These are phyloP conservation scores for Fusarium hostae DNA, from an alignment of 2,329 filamentous ascomycete species.

Conservation along the genomic window DNA sequence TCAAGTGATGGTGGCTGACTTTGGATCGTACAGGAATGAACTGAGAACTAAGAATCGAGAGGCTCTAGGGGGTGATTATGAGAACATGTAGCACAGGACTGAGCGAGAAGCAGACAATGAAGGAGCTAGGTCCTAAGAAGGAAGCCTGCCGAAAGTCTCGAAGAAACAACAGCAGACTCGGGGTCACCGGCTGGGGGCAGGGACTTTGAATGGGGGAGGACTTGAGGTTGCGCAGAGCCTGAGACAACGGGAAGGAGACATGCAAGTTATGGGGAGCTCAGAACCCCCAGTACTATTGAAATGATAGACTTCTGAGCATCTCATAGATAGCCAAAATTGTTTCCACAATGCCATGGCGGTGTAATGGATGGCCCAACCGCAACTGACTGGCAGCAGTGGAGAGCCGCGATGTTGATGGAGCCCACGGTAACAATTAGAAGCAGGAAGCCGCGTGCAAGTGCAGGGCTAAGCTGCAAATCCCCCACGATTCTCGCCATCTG, in stretches of 20 bases:
- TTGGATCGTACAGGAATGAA: conserved; percentile 45
- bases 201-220: conserved; percentile 44
- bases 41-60: conserved; percentile 35
- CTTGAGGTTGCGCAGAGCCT: conserved; percentile 55
- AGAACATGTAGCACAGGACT: conserved; percentile 42
- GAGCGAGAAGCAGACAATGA: conserved; percentile 27
- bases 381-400: conserved; percentile 26
- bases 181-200: conserved; percentile 44
- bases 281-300: conserved; percentile 45
- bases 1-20: conserved; percentile 43
- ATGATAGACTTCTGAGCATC: conserved; percentile 27
- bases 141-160: conserved; percentile 39
- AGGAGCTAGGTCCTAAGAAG: conserved; percentile 37
- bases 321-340: conserved; percentile 21
- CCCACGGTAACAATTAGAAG: conserved; percentile 40
- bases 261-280: conserved; percentile 51
- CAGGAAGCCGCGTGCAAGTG: conserved; percentile 47
- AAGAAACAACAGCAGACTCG: conserved; percentile 44
- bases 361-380: conserved; percentile 20
- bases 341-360: conserved; percentile 30
- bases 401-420: conserved; percentile 27
- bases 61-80: conserved; percentile 37
- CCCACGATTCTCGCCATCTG: conserved; percentile 41
- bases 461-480: conserved; percentile 40
- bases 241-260: conserved; percentile 56